Conservation (phyloP, 2,329 filamentous ascomycete genomes). For the Dichotomopilus funicola region DNA sequence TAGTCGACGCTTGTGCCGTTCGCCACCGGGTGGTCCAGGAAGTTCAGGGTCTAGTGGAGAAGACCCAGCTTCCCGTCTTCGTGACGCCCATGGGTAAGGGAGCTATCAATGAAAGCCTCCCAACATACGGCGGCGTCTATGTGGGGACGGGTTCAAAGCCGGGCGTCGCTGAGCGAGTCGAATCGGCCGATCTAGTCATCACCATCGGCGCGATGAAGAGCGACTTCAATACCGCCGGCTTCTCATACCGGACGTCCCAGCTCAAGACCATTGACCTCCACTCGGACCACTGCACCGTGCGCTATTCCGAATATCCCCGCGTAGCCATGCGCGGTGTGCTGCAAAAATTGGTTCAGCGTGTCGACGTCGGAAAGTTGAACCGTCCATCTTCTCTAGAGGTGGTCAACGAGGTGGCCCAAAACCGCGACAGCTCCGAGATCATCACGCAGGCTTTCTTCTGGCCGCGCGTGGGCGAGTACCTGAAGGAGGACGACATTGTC, state of each 20-base stretch:
- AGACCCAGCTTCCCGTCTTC: constrained; percentile 71
- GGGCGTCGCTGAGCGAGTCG: constrained; percentile 56
- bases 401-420: constrained; percentile 42
- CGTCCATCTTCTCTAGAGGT: constrained; percentile 45
- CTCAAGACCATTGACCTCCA: constrained; percentile 78
- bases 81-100: constrained; percentile 90
- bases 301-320: constrained; percentile 72
- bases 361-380: constrained; percentile 53
- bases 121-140: constrained; percentile 79
- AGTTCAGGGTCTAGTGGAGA: constrained; percentile 64
- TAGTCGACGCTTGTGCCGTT: constrained; percentile 78
- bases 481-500: constrained; percentile 61
- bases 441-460: constrained; percentile 73
- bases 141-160: constrained; percentile 68
- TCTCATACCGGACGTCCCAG: constrained; percentile 71
- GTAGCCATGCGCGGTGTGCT: constrained; percentile 75
- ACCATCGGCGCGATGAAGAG: constrained; percentile 58
- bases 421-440: constrained; percentile 32
- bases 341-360: constrained; percentile 56
- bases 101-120: constrained; percentile 67
- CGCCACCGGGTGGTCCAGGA: constrained; percentile 68
- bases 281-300: constrained; percentile 63
- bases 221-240: constrained; percentile 78
- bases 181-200: constrained; percentile 64
- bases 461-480: constrained; percentile 67